Evolutionary conservation across 2,329 filamentous ascomycete genomes (phyloP), one percentile per base, ranked within the genome.

Genomic region (Diaporthe sp.): DNA sequence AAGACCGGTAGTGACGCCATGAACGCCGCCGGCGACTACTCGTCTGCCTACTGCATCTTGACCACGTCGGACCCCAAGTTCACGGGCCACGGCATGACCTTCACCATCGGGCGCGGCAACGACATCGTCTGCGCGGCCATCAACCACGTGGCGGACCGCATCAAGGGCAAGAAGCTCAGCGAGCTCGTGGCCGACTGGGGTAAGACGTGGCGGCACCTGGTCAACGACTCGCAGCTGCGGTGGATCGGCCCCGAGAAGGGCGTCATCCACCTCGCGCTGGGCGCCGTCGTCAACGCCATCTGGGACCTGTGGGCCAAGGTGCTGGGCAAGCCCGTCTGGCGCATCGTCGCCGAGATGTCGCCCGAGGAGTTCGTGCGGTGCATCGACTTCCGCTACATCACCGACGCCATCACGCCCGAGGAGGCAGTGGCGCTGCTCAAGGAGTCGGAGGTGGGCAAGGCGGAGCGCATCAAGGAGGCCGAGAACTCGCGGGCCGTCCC

Each of bases 1-100:
- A 97, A 96, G 87, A 98, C 95, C n/a, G 95, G 95, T 81, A 97
- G 95, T 12, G 96, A 98, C 90, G 96, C 95, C 81, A 98, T 98
- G 96, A 98, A 98, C 82, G 94, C 94, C 4, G 95, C 95, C 3
- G 94, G 95, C 77, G 95, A 98, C 85, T 98, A 98, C 86, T 98
- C 95, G 1, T 90, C 95, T 17, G 95, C 96, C n/a, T 98, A 98
- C 88, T 98, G 95, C 84, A 96, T 98, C 81, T 87, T 98, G 67
- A 87, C 95, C 82, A 98, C 95, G 0, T 76, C 75, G 13, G 93
- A 97, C 82, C 93, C 93, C 0, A 82, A 89, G 15, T 90, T 90
- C 81, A 88, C 89, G 1, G 94, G 94, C 20, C 94, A 97, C 82
- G 94, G 94, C 81, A 96, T 96, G 94, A 91, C 94, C 78, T 96